Evolutionary conservation across 2,329 filamentous ascomycete species (phyloP).

Genomic region (Penicillium sp.): DNA sequence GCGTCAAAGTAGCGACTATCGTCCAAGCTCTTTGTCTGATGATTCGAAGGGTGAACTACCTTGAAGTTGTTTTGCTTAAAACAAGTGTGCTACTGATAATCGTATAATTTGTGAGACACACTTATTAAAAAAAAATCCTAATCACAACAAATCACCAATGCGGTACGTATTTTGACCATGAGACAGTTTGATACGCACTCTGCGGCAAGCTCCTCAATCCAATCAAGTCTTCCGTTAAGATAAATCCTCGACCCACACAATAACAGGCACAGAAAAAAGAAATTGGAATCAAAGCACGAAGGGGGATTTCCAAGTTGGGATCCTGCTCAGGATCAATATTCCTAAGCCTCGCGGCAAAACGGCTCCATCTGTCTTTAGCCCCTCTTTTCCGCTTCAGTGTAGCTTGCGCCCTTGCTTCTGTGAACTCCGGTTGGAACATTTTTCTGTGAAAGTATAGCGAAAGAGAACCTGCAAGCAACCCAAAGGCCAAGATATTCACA

Average conservation of each 20-base stretch:
- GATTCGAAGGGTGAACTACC: no score
- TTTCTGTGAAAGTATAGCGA: neutral
- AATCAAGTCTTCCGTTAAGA: neutral
- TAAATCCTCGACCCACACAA: neutral
- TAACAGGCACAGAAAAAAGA: neutral
- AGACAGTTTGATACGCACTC: no score
- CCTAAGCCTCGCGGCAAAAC: neutral
- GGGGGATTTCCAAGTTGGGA: neutral
- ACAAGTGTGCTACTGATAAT: no score
- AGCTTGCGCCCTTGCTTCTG: neutral
- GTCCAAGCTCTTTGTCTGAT: no score
- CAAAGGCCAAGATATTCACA: neutral
- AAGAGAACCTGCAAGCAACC: neutral
- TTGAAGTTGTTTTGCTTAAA: no score
- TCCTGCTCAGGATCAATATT: neutral
- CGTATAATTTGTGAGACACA: no score
- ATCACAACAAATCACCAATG: no score
- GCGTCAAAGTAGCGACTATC: no score
- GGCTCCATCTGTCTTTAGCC: neutral
- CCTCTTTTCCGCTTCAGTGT: neutral
- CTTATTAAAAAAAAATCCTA: no score
- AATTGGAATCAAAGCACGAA: neutral
- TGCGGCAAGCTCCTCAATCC: no score
- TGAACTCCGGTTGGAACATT: neutral
- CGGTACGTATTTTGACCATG: no score